Percentiles rank a stretch among this genome's conserved stretches.
Conservation (phyloP, 768 basidiomycete species). For the Hydnum rufescens region DNA sequence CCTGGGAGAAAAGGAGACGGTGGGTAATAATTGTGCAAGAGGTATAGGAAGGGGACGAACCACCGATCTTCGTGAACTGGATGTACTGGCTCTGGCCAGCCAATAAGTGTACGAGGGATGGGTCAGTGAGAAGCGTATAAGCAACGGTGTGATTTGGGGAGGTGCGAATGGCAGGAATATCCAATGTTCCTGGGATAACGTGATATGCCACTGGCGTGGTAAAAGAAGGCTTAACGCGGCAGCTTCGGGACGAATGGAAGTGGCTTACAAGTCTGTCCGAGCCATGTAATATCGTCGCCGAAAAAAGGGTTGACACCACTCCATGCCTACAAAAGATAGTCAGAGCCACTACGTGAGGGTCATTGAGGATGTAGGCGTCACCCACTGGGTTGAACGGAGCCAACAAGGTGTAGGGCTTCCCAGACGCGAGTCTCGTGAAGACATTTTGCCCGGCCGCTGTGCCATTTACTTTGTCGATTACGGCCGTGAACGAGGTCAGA, state of each 20-base stretch:
- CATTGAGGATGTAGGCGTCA: not conserved
- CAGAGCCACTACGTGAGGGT: not conserved
- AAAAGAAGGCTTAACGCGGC: not conserved
- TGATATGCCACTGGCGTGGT: slow-evolving; percentile 1
- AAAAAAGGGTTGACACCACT: not conserved
- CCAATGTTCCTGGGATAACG: not conserved
- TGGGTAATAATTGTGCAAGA: not conserved
- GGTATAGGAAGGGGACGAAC: not conserved
- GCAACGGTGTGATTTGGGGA: not conserved
- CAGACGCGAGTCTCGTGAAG: not conserved
- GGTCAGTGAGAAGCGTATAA: not conserved
- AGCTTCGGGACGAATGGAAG: not conserved
- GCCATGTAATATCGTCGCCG: not conserved
- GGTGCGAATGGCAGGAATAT: not conserved
- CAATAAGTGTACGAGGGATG: not conserved
- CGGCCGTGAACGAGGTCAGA: not conserved
- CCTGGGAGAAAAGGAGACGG: not conserved
- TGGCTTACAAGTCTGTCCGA: not conserved
- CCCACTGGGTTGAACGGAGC: not conserved
- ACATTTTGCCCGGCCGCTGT: not conserved
- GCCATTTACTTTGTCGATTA: not conserved
- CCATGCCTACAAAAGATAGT: not conserved
- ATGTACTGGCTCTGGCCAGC: not conserved
- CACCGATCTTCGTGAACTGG: not conserved
- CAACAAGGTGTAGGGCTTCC: not conserved